Percentiles rank a stretch among this genome's conserved stretches.
These are phyloP conservation scores for Neurospora cerealis DNA, from an alignment of 495 filamentous ascomycete genomes.

Conservation along the genomic window DNA sequence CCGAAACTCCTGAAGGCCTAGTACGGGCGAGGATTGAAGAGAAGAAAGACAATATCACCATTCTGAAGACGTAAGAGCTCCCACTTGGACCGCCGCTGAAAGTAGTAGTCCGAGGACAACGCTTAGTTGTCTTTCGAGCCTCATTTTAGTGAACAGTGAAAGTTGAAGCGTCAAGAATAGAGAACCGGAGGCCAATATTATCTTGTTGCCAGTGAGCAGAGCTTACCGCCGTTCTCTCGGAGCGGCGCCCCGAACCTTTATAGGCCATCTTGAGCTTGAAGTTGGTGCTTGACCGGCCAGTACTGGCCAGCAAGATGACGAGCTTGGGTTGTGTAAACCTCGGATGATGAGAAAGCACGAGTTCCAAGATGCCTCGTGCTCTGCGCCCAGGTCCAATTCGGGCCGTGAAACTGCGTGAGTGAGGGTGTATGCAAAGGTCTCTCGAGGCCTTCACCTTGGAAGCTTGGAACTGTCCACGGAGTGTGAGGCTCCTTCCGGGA, in stretches of 20 bases:
- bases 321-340: background rate
- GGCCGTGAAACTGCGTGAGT: background rate
- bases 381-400: background rate
- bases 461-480: background rate
- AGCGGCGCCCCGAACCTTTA: background rate
- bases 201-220: background rate
- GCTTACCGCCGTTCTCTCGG: background rate
- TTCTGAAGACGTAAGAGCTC: constrained; percentile 12
- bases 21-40: background rate
- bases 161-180: background rate
- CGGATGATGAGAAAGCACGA: background rate
- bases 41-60: background rate
- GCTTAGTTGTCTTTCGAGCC: background rate
- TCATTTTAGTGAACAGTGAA: background rate
- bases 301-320: background rate
- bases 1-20: background rate
- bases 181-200: background rate
- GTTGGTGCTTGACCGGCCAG: background rate
- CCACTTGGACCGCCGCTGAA: background rate
- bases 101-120: background rate
- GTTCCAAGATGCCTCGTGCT: background rate
- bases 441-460: background rate
- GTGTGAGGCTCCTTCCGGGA: background rate
- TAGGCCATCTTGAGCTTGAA: background rate
- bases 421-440: background rate